These are phyloP conservation scores for Cyclostephanos tholiformis DNA, from an alignment of 108 stramenopile genomes.

Conservation along the genomic window DNA sequence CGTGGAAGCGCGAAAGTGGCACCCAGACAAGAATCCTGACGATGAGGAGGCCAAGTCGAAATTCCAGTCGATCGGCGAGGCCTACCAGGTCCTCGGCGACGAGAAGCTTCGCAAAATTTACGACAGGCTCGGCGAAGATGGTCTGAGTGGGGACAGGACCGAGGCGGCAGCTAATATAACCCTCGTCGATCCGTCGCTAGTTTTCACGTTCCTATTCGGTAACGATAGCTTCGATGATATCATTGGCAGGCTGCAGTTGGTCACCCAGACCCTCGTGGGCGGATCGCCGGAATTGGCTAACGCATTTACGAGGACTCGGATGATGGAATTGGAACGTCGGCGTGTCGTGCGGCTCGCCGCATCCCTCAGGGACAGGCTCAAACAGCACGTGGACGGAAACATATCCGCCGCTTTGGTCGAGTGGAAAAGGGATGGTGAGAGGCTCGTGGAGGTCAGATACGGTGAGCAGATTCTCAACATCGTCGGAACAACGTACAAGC, in stretches of 20 bases:
- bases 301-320: conserved; percentile 1
- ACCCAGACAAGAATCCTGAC: conserved; percentile 60
- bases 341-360: conserved; percentile 34
- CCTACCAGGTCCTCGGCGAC: conserved; percentile 50
- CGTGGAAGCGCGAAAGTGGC: conserved; percentile 68
- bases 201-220: conserved; percentile 49
- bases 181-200: conserved; percentile 33
- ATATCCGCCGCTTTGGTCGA: conserved; percentile 13
- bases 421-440: conserved; percentile 38
- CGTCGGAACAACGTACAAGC: conserved; percentile 35
- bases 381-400: conserved; percentile 31
- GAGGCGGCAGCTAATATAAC: conserved; percentile 13
- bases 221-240: conserved; percentile 30
- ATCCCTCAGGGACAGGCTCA: conserved; percentile 24
- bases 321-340: conserved; percentile 38
- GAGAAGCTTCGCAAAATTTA: conserved; percentile 36
- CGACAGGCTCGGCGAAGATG: conserved; percentile 38
- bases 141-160: conserved; percentile 43
- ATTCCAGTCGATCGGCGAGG: conserved; percentile 52
- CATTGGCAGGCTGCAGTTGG: conserved; percentile 33
- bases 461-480: conserved; percentile 41
- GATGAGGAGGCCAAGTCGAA: conserved; percentile 39
- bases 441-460: conserved; percentile 46
- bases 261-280: conserved; percentile 40
- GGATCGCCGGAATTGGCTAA: conserved; percentile 20